Base-by-base conservation (phyloP, 106 monocot genomes). In the Triglochin maritima region DNA sequence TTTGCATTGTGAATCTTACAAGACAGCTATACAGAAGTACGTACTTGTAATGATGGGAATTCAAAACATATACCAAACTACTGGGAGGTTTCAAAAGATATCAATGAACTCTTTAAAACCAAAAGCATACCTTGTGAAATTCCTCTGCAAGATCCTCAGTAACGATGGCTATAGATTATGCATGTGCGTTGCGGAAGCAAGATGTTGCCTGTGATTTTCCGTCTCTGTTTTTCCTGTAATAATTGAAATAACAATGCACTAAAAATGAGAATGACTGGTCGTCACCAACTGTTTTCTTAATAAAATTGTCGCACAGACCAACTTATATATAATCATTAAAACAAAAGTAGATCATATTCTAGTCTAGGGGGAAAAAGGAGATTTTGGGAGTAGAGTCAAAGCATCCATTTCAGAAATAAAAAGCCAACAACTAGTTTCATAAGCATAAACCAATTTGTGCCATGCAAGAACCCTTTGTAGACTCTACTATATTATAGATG, bases 111-210 rank as follows among this genome's bases (percentile, higher is more conserved):
- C 29, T 29, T 29, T 29, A 29, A 29, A 9, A 74, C 45, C 49
- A 46, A 64, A 64, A 50, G 13, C 50, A 51, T 16, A 95, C 95
- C 79, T 86, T 62, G 53, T 63, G 62, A 80, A 98, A 98, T 71
- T 81, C 84, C 69, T 75, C n/a, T 46, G 76, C 80, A 67, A 98
- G 86, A 46, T 92, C 78, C n/a, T 79, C 71, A 57, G 85, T 98
- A 17, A 98, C 84, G 50, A 74, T 63, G 45, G 86, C 83, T 63
- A 98, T 57, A 47, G 91, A 83, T 77, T 98, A 91, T 50, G 96
- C 96, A 64, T 83, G 62, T 56, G 49, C 66, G 91, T 91, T 58
- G 91, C 96, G 72, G 59, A 78, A 70, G 60, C 47, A 42, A 96
- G 83, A 67, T 86, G 75, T 55, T 74, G 72, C 70, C 49, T 47